phyloP scores from a whole-genome alignment of 1,284 basidiomycete species.

The Bjerkandera adusta region DNA sequence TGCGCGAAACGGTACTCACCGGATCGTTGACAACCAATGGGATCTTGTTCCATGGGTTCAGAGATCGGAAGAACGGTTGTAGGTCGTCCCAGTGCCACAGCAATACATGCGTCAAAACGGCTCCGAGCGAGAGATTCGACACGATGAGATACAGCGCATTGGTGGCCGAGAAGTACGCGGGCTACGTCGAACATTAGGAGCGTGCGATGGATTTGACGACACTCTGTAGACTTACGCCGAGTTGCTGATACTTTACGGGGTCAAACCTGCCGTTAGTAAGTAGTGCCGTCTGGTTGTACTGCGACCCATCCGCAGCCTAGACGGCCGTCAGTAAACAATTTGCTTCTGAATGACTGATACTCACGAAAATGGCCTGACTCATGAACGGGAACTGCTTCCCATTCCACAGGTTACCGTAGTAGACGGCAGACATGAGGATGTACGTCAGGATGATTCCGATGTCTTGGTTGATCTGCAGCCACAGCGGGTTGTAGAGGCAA shows the following conservation, averaged over 20 bases:
- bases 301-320: conserved; percentile 26
- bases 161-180: conserved; percentile 31
- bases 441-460: conserved; percentile 32
- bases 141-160: conserved; percentile 31
- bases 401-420: conserved; percentile 33
- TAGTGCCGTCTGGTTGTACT: conserved; percentile 33
- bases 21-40: conserved; percentile 27
- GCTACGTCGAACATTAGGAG: conserved; percentile 14
- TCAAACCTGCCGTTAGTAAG: conserved; percentile 31
- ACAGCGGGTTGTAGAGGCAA: conserved; percentile 30
- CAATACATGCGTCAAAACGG: conserved; percentile 28
- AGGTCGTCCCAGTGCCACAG: conserved; percentile 39
- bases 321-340: neutral
- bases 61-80: conserved; percentile 28
- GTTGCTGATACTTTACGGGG: conserved; percentile 25
- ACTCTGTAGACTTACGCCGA: conserved; percentile 26
- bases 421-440: conserved; percentile 31
- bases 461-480: conserved; percentile 33
- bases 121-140: conserved; percentile 31
- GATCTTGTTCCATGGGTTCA: conserved; percentile 31
- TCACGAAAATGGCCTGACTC: conserved; percentile 32
- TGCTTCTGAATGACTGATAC: conserved; percentile 2
- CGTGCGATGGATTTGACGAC: neutral
- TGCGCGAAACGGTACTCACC: conserved; percentile 10
- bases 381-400: conserved; percentile 33